Evolutionary conservation across 306 rosid species (phyloP).

Genomic region (Quercus dentata): DNA sequence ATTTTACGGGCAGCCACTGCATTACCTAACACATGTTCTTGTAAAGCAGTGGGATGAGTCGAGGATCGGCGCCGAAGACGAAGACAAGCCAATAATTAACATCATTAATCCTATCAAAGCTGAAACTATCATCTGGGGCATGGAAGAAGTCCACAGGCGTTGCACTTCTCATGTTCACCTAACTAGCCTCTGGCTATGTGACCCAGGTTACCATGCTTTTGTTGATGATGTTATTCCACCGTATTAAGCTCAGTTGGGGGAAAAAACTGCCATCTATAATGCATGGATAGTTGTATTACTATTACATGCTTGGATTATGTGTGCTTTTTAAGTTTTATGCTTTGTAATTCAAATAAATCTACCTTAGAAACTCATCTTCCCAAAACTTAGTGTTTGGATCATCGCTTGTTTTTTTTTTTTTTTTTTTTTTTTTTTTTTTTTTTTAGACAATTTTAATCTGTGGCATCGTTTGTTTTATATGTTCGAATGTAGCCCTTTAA

Average conservation of each 20-base stretch:
- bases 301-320: too few species aligned
- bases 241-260: neutral
- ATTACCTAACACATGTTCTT: constrained; percentile 31
- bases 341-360: neutral
- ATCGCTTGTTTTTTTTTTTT: too few species aligned
- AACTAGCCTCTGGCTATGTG: constrained; percentile 23
- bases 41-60: constrained; percentile 40
- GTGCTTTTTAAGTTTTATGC: neutral
- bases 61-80: constrained; percentile 25
- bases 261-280: too few species aligned
- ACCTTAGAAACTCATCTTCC: too few species aligned
- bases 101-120: constrained; percentile 12
- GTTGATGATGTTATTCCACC: constrained; percentile 19
- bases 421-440: too few species aligned
- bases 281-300: neutral
- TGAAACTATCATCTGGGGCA: constrained; percentile 23
- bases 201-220: constrained; percentile 13
- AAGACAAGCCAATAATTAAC: constrained; percentile 13
- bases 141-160: constrained; percentile 24
- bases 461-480: too few species aligned
- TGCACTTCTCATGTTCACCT: constrained; percentile 30
- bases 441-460: too few species aligned
- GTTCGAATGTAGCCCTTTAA: too few species aligned
- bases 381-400: too few species aligned
- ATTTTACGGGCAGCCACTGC: constrained; percentile 30